Base-by-base conservation (phyloP, 2,329 filamentous ascomycete species). In the Verticillium tricorpus region DNA sequence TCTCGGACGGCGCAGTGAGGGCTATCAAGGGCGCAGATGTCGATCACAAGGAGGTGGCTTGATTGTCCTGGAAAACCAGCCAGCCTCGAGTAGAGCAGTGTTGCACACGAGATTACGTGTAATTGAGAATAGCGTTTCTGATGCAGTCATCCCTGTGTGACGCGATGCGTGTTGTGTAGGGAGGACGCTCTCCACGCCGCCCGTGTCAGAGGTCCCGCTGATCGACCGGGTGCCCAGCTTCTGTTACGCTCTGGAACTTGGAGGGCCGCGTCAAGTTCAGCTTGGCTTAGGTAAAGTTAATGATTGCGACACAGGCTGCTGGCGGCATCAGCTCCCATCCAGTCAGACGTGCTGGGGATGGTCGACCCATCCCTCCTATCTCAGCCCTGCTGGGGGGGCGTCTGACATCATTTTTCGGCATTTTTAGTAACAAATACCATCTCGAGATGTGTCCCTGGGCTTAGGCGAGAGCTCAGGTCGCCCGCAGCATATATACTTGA, bases 1-100 rank as follows among this genome's bases (percentile, higher is more conserved):
- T 58, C 22, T 58, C 57, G 14, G 57, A 58, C 25, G 28, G 39
- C 11, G 39, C 34, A 8, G 54, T 65, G 1, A 60, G 28, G 0
- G 61, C 66, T 0, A 69, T 74, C 50, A 66, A 62, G 19, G 63
- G 66, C 5, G 57, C 34, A 19, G 19, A 40, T 8, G 34, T 58
- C 5, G 25, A 50, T 8, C 37, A 58, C 37, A 58, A 58, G 57
- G 57, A 45, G 22, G 28, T 32, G 35, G 56, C 56, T 22, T 52
- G 19, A 52, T n/a, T 25, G 8, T 52, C 19, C n/a, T 22, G 19
- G 19, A n/a, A 22, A 6, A 25, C 3, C 1, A 28, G 28, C 28
- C 28, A 52, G 45, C 9, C 11, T 52, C n/a, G 22, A 52, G 14
- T 19, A 8, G 12, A 52, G 7, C n/a, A 25, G 15, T 15, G 6